Conservation (phyloP, 2,329 filamentous ascomycete genomes). For the Xylaria digitata region DNA sequence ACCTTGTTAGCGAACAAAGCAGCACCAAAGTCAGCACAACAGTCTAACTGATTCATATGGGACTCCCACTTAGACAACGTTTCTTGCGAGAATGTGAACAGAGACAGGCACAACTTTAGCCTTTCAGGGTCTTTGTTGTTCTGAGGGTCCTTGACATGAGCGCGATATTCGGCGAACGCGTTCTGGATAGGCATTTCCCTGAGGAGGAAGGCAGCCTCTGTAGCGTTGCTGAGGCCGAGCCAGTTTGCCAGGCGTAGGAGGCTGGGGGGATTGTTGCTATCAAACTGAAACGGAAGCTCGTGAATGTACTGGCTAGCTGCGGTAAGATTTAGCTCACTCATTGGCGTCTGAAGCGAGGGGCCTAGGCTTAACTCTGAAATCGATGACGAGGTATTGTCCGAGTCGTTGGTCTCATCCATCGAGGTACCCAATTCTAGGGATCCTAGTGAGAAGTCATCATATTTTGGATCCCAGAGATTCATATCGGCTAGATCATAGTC, state of each 20-base stretch:
- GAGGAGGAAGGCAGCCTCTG: background rate
- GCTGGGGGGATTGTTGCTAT: background rate
- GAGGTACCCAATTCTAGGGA: no score
- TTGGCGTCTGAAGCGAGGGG: background rate
- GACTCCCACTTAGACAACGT: constrained; percentile 8
- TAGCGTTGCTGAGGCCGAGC: constrained; percentile 8
- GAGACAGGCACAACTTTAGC: constrained; percentile 1
- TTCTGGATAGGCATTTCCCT: background rate
- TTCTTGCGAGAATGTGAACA: constrained; percentile 24
- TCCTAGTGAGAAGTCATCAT: no score
- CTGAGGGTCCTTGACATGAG: background rate
- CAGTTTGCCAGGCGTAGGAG: background rate
- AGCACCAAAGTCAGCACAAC: constrained; percentile 2
- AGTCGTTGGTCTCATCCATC: no score
- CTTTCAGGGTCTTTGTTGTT: background rate
- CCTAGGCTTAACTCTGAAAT: background rate
- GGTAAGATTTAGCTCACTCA: background rate
- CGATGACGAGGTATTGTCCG: background rate
- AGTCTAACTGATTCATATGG: background rate
- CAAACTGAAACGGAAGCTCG: constrained; percentile 1
- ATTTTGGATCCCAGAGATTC: no score
- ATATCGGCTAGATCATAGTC: background rate
- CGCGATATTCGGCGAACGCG: constrained; percentile 12
- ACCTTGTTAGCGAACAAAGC: constrained; percentile 32
- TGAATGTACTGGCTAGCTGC: no score